Base-by-base conservation (phyloP, 495 filamentous ascomycete genomes). In the Penicillium odoratum region DNA sequence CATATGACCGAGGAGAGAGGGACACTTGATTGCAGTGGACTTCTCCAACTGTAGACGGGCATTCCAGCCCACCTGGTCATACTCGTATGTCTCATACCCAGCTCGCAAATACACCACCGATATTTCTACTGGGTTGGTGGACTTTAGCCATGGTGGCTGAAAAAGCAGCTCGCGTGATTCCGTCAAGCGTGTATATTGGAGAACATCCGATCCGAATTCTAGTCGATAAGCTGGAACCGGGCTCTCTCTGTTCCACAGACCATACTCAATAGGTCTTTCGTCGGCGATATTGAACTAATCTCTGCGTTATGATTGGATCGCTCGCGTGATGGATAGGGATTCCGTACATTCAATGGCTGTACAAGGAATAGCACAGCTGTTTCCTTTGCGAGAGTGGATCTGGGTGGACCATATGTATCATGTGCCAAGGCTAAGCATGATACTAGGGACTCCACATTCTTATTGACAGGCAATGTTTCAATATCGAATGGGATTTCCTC, bases 1-100 rank as follows among this genome's bases (percentile, higher is more conserved):
- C 3, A 96, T 83, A 60, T 96, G 92, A 0, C 87, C 88, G 7
- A 96, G 77, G 25, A 95, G 77, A n/a, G 83, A 85, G 0, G 92
- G 92, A 58, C 92, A 96, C 69, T 93, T 91, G 67, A 95, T 92
- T 13, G 92, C 89, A 42, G 73, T 74, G 18, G 88, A 92, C 15
- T 82, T 79, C 70, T 96, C 92, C 36, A 96, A 73, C 16, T 85
- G 85, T 11, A 86, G 73, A 16, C 92, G 83, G 11, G 84, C 86
- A 45, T 81, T 72, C 82, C 46, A 49, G 18, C 92, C 95, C 21
- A 78, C 72, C 7, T 58, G 40, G 4, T 82, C 75, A 62, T 94
- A 95, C 64, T 96, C 92, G 25, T 71, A 69, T 0, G 88, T 86
- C 8, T 86, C 85, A 68, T 95, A 94, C n/a, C 90, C 91, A 0